Percentiles rank a stretch among this genome's conserved stretches.
phyloP scores from a whole-genome alignment of 2,329 filamentous ascomycete genomes.

The Clarireedia hainanense region DNA sequence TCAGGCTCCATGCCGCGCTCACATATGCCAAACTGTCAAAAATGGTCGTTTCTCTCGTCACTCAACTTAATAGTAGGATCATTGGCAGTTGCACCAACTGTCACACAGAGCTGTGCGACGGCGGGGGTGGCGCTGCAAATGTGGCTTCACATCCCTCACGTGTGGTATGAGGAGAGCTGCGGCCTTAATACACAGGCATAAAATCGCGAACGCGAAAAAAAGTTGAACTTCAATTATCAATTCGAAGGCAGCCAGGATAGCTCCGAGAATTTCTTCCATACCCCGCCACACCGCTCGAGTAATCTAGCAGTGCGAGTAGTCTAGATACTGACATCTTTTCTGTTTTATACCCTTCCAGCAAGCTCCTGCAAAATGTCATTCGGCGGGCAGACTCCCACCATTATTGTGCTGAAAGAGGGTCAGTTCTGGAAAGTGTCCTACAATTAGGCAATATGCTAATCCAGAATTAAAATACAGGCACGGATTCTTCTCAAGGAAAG shows the following conservation, averaged over 20 bases:
- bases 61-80: not conserved
- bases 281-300: slow-evolving; percentile 1
- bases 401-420: slow-evolving; percentile 98
- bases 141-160: not conserved
- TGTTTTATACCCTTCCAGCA: not conserved
- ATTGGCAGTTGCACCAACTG: not conserved
- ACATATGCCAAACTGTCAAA: too few species aligned
- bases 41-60: too few species aligned
- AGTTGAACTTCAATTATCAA: slow-evolving; percentile 7
- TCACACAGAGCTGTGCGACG: not conserved
- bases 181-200: not conserved
- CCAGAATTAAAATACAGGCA: slow-evolving; percentile 51
- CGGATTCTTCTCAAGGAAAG: slow-evolving; percentile 94
- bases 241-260: not conserved
- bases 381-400: slow-evolving; percentile 93
- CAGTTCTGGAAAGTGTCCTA: slow-evolving; percentile 32
- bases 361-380: slow-evolving; percentile 64
- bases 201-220: slow-evolving; percentile 11
- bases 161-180: not conserved
- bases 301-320: not conserved
- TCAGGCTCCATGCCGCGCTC: too few species aligned
- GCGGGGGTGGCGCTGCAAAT: slow-evolving; percentile 2
- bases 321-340: not conserved
- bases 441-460: slow-evolving; percentile 9
- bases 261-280: slow-evolving; percentile 4